Base-by-base conservation (phyloP, 495 filamentous ascomycete species). In the Aspergillus nanangensis region DNA sequence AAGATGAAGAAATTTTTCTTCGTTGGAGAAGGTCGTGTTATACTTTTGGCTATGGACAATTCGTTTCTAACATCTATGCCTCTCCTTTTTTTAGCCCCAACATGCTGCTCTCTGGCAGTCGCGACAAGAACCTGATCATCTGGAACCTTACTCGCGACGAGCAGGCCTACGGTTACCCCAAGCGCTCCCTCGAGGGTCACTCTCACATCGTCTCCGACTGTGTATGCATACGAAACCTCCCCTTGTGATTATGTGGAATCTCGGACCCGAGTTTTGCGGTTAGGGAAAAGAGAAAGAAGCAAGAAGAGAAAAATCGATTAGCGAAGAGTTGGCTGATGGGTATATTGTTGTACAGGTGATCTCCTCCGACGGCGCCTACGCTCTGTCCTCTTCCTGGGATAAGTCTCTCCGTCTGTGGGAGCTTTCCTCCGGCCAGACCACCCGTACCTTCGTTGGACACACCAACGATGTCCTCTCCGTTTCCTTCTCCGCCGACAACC, bases 141-240 rank as follows among this genome's bases (percentile, higher is more conserved):
- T 99, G 93, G 93, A 95, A 95, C 85, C 84, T 99, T 58, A 97
- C 93, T 72, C 92, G 93, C 72, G 93, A 99, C 71, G 93, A 97
- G 75, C 82, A 85, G 70, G 81, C 84, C 61, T 97, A 96, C 78
- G 93, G 93, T 60, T 95, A 95, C 83, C 93, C 93, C 65, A 97
- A 97, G 83, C 87, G 93, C 72, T 89, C 86, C 63, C 89, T 99
- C 49, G 85, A 95, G 77, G 93, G 93, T 66, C 93, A 99, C 82
- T 95, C 89, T 56, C 93, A 99, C 84, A 97, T 99, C 72, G 93
- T 99, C 70, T 99, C 93, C 67, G 93, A 99, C 85, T 99, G 93
- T 77, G 93, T 97, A 93, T 61, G 88, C 79, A 57, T 50, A 40
- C 45, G 24, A 38, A 32, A 25, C 29, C 19, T 45, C 33, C 47